phyloP scores from a whole-genome alignment of 208 protist species.

The Porcisia deanei region DNA sequence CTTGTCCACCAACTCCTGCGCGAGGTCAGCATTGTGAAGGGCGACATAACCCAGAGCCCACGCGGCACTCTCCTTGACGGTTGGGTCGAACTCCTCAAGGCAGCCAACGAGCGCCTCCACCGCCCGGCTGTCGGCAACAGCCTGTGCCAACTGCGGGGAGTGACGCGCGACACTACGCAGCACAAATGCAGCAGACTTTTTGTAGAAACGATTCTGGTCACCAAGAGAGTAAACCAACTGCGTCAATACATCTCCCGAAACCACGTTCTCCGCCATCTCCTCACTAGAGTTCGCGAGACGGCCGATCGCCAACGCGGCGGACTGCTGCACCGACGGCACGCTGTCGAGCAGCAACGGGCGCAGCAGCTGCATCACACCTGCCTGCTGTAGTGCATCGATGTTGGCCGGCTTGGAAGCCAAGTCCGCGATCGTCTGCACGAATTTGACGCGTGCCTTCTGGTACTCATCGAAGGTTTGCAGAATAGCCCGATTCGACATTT shows the following conservation, averaged over 20 bases:
- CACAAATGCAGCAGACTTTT: constrained; percentile 98
- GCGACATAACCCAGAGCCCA: constrained; percentile 99
- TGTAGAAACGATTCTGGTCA: constrained; percentile 98
- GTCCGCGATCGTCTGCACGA: constrained; percentile 96
- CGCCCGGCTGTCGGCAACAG: constrained; percentile 96
- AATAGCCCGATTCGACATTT: constrained; percentile 91
- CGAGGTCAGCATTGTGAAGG: constrained; percentile 93
- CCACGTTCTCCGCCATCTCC: constrained; percentile 97
- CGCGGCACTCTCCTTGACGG: constrained; percentile 97
- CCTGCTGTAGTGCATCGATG: constrained; percentile 96
- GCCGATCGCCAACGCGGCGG: constrained; percentile 97
- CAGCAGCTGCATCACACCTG: constrained; percentile 97
- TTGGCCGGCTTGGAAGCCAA: constrained; percentile 96
- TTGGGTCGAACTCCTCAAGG: constrained; percentile 98
- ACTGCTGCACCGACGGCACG: constrained; percentile 98
- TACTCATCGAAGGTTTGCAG: constrained; percentile 97
- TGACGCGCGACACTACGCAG: constrained; percentile 97
- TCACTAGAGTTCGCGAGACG: constrained; percentile 98
- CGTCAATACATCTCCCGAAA: constrained; percentile 97
- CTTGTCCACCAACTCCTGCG: constrained; percentile 96
- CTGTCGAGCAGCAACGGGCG: constrained; percentile 96
- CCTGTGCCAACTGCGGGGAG: constrained; percentile 95
- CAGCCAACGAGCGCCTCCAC: constrained; percentile 96
- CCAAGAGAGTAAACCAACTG: constrained; percentile 97
- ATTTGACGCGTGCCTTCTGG: constrained; percentile 95